Evolutionary conservation across 495 filamentous ascomycete species (phyloP).

Genomic region (Xylaria sp.): DNA sequence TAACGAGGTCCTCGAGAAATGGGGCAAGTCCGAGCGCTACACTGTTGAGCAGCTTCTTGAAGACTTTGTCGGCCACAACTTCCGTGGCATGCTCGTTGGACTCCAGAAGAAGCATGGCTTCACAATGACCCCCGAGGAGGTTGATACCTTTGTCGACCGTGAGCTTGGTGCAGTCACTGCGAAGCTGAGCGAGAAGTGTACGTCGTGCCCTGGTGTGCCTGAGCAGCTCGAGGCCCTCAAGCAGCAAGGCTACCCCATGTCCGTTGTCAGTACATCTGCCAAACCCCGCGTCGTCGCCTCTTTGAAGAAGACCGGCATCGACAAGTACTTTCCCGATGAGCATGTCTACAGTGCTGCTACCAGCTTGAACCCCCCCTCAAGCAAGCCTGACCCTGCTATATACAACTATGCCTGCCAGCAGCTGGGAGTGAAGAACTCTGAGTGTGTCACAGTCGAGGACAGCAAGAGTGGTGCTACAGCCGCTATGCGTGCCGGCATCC

Average conservation of each 20-base stretch:
- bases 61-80: slow-evolving; percentile 96
- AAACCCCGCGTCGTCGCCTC: slow-evolving; percentile 78
- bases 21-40: slow-evolving; percentile 73
- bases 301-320: slow-evolving; percentile 81
- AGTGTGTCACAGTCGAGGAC: slow-evolving; percentile 89
- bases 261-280: slow-evolving; percentile 83
- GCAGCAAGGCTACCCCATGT: slow-evolving; percentile 70
- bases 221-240: slow-evolving; percentile 71
- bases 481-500: slow-evolving; percentile 82
- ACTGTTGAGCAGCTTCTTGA: slow-evolving; percentile 78
- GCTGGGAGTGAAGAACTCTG: slow-evolving; percentile 73
- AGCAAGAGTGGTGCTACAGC: slow-evolving; percentile 85
- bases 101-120: slow-evolving; percentile 81
- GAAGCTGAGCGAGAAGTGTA: slow-evolving; percentile 75
- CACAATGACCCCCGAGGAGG: slow-evolving; percentile 67
- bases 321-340: slow-evolving; percentile 77
- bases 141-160: slow-evolving; percentile 76
- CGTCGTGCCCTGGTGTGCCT: slow-evolving; percentile 75
- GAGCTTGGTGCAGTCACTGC: slow-evolving; percentile 86
- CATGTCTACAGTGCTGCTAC: slow-evolving; percentile 86
- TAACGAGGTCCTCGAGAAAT: slow-evolving; percentile 83
- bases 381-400: slow-evolving; percentile 93
- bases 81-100: slow-evolving; percentile 81
- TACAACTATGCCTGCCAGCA: slow-evolving; percentile 82
- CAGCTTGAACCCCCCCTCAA: slow-evolving; percentile 76